Conservation (phyloP, 176 grass and related monocot genomes). For the Triticum turgidum region DNA sequence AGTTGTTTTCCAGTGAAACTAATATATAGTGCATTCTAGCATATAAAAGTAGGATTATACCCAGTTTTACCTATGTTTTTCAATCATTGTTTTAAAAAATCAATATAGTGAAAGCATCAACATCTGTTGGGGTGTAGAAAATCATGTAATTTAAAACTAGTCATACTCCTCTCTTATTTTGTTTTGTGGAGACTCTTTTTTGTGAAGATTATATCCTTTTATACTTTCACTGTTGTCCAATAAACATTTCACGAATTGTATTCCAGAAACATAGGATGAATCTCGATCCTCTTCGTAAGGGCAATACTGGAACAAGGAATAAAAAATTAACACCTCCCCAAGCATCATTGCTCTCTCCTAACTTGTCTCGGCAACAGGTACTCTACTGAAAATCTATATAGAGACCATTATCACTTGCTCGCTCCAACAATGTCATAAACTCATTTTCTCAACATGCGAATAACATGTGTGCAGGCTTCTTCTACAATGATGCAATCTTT, state of each 20-base stretch:
- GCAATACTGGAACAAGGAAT: not conserved
- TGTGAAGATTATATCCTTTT: not conserved
- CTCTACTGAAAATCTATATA: not conserved
- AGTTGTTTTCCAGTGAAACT: not conserved
- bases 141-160: not conserved
- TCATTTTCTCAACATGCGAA: not conserved
- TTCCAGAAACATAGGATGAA: conserved; percentile 18
- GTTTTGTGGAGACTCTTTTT: not conserved
- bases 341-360: not conserved
- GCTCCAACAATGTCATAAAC: not conserved
- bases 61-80: not conserved
- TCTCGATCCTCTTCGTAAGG: not conserved
- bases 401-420: not conserved
- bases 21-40: too few species aligned
- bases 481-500: not conserved
- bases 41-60: not conserved
- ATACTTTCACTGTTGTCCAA: not conserved
- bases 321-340: not conserved
- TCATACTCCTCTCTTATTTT: not conserved
- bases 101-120: not conserved
- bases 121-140: not conserved
- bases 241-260: not conserved
- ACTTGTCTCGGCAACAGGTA: not conserved
- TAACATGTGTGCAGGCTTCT: not conserved
- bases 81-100: not conserved